Evolutionary conservation across 2,329 filamentous ascomycete species (phyloP), one percentile per base, ranked within the genome.

Genomic region (Mycocentrospora acerina): DNA sequence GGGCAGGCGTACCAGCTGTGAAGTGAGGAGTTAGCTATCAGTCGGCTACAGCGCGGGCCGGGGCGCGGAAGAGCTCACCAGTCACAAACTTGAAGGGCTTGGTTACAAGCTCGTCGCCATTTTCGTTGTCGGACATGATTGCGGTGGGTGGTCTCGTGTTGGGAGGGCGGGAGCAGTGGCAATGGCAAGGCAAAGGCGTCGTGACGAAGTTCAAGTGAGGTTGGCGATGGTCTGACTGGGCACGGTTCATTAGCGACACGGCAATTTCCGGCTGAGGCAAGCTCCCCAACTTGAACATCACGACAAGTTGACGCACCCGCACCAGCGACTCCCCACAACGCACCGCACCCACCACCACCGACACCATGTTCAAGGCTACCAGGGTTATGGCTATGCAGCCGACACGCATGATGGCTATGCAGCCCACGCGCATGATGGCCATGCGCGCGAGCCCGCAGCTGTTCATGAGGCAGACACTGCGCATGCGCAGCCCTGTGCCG

Each of bases 11-110:
- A 71, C 69, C 69, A 51, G 69, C 69, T 65, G 66, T 55, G 34
- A 36, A 42, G 44, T 24, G 42, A 42, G 13, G 41, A 14, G 51
- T 68, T 66, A 68, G 63, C 59, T 55, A 51, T 29, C 24, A 32
- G 37, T 44, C n/a, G n/a, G n/a, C 32, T 41, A 39, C 35, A 35
- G 27, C 35, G 34, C 39, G 36, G 35, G 42, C 26, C 35, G 44
- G 38, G 41, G 45, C 28, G 31, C 32, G 32, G 51, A 37, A 35
- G 30, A 31, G 72, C 88, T 73, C 82, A 95, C 90, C 91, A 78
- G 91, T 97, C 69, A 97, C 93, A 78, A 97, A 97, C 87, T 98
- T 98, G 86, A 98, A 98, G 75, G 94, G 94, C 85, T 96, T 98
- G 77, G 90, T 96, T 73, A 95, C 87, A 68, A 82, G 79, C 67